Percentiles rank a stretch among this genome's conserved stretches.
phyloP scores from a whole-genome alignment of 2,329 filamentous ascomycete genomes.

The Annulohypoxylon truncatum region DNA sequence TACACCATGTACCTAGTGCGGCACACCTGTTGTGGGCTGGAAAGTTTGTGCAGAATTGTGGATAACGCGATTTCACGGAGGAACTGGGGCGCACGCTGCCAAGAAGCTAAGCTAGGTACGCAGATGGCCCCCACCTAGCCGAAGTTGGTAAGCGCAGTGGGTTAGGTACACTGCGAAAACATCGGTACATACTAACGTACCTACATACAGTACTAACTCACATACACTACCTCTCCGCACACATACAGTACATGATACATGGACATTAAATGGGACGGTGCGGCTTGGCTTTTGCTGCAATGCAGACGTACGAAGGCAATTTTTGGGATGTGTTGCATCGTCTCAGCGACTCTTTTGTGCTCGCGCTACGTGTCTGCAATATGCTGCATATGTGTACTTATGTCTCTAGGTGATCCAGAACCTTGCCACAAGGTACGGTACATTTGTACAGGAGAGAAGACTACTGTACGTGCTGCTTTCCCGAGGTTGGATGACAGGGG shows the following conservation, averaged over 20 bases:
- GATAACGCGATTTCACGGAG: constrained; percentile 38
- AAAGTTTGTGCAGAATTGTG: constrained; percentile 35
- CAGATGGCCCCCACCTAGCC: constrained; percentile 34
- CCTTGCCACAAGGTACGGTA: constrained; percentile 23
- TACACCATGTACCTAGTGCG: constrained; percentile 2
- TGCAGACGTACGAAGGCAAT: constrained; percentile 17
- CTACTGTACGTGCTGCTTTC: constrained; percentile 26
- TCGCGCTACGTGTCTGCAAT: constrained; percentile 25
- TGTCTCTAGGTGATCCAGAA: constrained; percentile 15
- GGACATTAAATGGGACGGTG: not conserved
- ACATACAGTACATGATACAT: constrained; percentile 1
- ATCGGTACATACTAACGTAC: constrained; percentile 13
- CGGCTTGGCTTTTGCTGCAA: constrained; percentile 18
- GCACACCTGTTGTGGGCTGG: constrained; percentile 12
- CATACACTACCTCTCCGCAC: not conserved
- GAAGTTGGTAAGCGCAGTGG: constrained; percentile 39
- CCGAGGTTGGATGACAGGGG: constrained; percentile 34
- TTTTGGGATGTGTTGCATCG: constrained; percentile 24
- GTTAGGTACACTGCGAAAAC: constrained; percentile 40
- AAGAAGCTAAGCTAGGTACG: constrained; percentile 14
- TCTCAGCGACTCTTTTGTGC: constrained; percentile 28
- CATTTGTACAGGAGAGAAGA: constrained; percentile 1
- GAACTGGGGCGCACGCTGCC: constrained; percentile 30
- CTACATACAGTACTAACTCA: not conserved
- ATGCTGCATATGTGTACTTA: not conserved